Base-by-base conservation (phyloP, 352 stramenopile species). In the Blastocystis sp. region DNA sequence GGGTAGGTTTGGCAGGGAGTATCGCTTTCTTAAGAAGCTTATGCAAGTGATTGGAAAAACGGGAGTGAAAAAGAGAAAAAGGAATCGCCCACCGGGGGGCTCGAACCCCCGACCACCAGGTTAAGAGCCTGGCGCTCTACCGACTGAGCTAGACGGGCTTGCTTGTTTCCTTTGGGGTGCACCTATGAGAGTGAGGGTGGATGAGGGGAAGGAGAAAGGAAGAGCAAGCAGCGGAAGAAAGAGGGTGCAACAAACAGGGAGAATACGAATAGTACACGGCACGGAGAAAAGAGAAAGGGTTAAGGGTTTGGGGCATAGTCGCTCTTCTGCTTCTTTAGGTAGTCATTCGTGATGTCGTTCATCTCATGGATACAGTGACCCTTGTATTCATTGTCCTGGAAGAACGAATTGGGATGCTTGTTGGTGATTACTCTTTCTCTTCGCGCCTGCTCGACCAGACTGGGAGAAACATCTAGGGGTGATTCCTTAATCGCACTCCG, bases 401-500 rank as follows among this genome's bases (percentile, higher is more conserved):
- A 56, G 48, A 17, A 56, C 14, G 48, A 7, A 14, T 56, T 56
- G 5, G 48, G 48, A 0, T 56, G 48, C 48, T 14, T 7, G 48
- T 56, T 14, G 5, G 5, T 56, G 5, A 56, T 34, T 34, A 34
- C 28, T 34, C 28, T 34, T 34, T 34, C 28, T 34, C 28, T 34
- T 0, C 28, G 28, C 28, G 28, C 28, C 28, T 34, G 28, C 28
- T 34, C 28, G 0, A 34, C 28, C 28, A 34, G 28, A 34, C 28
- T 34, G 28, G 28, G 28, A 7, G 48, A 56, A 17, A 56, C 14
- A 14, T 56, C 48, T 56, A 56, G 5, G 48, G 5, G 0, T 56
- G 5, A 56, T 14, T 14, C 5, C n/a, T n/a, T n/a, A n/a, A n/a
- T n/a, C 48, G 5, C 0, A 56, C 94, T 90, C 14, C 89, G 91